These are phyloP conservation scores for Glycine soja DNA, from an alignment of 306 rosid species.

Conservation along the genomic window DNA sequence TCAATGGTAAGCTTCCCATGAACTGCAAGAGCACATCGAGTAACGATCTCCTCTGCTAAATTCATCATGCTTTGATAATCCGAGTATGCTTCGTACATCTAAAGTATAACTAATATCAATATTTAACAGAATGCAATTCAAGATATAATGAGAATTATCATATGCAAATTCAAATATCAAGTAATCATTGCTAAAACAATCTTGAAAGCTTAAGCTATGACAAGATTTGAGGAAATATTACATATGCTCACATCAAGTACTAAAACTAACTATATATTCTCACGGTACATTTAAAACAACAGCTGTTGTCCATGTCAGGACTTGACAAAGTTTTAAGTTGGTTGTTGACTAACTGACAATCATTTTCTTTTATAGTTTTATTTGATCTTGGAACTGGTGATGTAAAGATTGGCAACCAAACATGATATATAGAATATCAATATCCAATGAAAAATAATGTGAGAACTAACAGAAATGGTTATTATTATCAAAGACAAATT, in stretches of 20 bases:
- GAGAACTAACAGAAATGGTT: neutral
- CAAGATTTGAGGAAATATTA: constrained; percentile 24
- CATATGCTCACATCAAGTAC: constrained; percentile 24
- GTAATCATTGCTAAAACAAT: constrained; percentile 21
- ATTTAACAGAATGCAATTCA: constrained; percentile 53
- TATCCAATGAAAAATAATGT: constrained; percentile 13
- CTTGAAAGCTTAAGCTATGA: constrained; percentile 28
- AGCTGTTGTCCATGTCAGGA: constrained; percentile 11
- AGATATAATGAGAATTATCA: constrained; percentile 27
- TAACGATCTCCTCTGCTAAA: constrained; percentile 90
- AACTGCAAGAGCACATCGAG: constrained; percentile 87
- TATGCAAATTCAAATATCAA: constrained; percentile 36
- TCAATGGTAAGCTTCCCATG: constrained; percentile 85
- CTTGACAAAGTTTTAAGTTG: constrained; percentile 21
- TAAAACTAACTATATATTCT: constrained; percentile 13
- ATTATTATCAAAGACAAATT: neutral
- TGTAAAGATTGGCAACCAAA: constrained; percentile 22
- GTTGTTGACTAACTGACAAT: constrained; percentile 7
- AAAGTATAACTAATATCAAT: constrained; percentile 61
- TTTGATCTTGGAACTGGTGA: constrained; percentile 21
- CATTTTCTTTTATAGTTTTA: constrained; percentile 1
- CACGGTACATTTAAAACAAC: constrained; percentile 35
- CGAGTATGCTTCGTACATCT: constrained; percentile 98
- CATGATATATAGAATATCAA: constrained; percentile 31
- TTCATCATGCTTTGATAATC: constrained; percentile 99